Base-by-base conservation (phyloP, 2,329 filamentous ascomycete species). In the Colletotrichum lini region DNA sequence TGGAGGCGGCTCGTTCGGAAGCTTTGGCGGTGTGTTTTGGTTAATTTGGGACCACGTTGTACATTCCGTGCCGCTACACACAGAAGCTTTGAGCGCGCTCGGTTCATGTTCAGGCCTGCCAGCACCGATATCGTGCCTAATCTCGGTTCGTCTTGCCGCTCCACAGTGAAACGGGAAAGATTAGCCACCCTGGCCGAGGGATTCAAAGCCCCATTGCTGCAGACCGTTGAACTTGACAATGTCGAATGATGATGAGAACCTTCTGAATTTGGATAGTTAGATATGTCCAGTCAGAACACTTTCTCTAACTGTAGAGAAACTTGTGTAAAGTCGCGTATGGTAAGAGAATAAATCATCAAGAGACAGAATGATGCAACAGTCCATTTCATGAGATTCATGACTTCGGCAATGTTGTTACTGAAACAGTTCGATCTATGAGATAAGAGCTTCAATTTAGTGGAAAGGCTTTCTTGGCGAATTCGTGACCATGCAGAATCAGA, bases 11-110 rank as follows among this genome's bases (percentile, higher is more conserved):
- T 58, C 7, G 30, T 61, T 44, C 49, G 62, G 45, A 18, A 45
- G 21, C 49, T 50, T 61, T 56, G 52, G 58, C 69, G 58, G 69
- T 72, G 65, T 72, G 65, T 69, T 49, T 72, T 40, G 1, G 9
- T 38, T 38, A 49, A 52, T 72, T 72, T 72, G 65, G 65, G 69
- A 72, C 65, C 69, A 72, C 69, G 63, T 67, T 70, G 69, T 68
- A 44, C 45, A 45, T 60, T 45, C 30, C 64, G 35, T 38, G 35
- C 30, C 30, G 30, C 30, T 8, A 35, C 30, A 67, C 52, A 50
- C 60, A 53, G 50, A 10, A 57, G 53, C 54, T 57, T 13, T n/a
- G 54, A 57, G 54, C 54, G 40, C 30, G 16, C 23, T 59, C 56
- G 56, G 56, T 38, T 44, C 35, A 62, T 50, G 38, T 68, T 38